A percentile compares a stretch with the other conserved stretches of the same genome.
phyloP scores from a whole-genome alignment of 2,329 filamentous ascomycete genomes.

The Leptographium flavum region DNA sequence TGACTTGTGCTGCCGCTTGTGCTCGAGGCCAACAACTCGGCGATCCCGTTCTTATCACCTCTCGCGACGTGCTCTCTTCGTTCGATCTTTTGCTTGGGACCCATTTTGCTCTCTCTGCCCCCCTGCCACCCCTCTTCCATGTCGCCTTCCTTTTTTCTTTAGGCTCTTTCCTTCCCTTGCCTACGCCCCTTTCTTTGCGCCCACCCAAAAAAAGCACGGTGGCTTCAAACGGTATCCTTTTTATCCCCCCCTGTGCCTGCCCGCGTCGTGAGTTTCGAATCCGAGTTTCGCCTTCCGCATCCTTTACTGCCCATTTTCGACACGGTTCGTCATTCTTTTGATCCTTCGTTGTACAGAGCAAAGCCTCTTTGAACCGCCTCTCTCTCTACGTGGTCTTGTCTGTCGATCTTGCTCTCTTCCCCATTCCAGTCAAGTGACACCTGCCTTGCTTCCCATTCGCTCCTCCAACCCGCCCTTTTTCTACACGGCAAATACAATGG shows the following conservation, averaged over 20 bases:
- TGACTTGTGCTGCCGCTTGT: too few species aligned
- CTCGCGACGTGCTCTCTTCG: background rate
- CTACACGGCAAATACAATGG: background rate
- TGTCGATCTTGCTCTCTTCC: background rate
- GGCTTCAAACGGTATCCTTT: too few species aligned
- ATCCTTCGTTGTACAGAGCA: too few species aligned
- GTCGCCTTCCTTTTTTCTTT: background rate
- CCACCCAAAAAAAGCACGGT: too few species aligned
- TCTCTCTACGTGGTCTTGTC: background rate
- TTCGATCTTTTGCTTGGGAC: background rate
- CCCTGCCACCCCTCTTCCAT: background rate
- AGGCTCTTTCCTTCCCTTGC: background rate
- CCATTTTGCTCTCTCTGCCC: background rate
- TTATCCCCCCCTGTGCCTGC: background rate
- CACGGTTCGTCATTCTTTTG: too few species aligned
- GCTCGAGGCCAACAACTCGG: too few species aligned
- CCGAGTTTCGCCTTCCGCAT: background rate
- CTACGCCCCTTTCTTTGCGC: background rate
- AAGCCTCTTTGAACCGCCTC: too few species aligned
- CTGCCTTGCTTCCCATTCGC: background rate
- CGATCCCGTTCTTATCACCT: background rate
- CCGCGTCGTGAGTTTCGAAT: background rate
- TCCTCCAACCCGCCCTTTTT: background rate
- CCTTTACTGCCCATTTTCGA: background rate
- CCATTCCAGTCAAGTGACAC: too few species aligned